phyloP scores from a whole-genome alignment of 2,329 filamentous ascomycete genomes.

The Paracoccidioides brasiliensis region DNA sequence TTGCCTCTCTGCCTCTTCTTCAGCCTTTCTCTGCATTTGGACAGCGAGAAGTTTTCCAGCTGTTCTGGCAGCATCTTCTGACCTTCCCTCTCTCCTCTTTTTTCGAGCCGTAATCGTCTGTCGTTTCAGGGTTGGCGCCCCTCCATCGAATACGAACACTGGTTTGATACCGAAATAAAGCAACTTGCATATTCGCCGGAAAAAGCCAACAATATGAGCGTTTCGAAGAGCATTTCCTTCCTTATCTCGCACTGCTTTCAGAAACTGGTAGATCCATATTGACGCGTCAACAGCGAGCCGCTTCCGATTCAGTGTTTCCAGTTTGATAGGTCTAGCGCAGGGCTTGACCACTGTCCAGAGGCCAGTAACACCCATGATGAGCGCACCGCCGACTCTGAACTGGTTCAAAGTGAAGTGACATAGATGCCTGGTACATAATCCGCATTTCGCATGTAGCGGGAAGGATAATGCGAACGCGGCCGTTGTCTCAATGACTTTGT shows the following conservation, averaged over 20 bases:
- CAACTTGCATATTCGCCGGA: conserved; percentile 93
- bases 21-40: conserved; percentile 82
- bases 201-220: conserved; percentile 93
- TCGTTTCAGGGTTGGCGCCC: conserved; percentile 77
- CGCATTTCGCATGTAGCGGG: too few relatives aligned
- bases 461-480: too few relatives aligned
- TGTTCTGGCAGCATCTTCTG: conserved; percentile 85
- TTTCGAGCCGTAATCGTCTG: conserved; percentile 76
- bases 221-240: conserved; percentile 94
- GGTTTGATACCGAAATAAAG: conserved; percentile 93
- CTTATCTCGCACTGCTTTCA: conserved; percentile 96
- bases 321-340: conserved; percentile 87
- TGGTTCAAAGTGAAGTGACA: neutral
- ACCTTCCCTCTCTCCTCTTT: conserved; percentile 66
- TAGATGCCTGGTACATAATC: too few relatives aligned
- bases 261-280: conserved; percentile 99
- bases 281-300: conserved; percentile 94
- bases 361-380: conserved; percentile 83
- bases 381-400: neutral
- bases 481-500: too few relatives aligned
- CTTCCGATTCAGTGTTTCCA: conserved; percentile 91
- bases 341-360: conserved; percentile 95
- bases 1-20: conserved; percentile 65
- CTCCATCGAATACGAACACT: conserved; percentile 96
- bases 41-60: conserved; percentile 83